Conservation (phyloP, 805 yeast species). For the Sporopachydermia quercuum region DNA sequence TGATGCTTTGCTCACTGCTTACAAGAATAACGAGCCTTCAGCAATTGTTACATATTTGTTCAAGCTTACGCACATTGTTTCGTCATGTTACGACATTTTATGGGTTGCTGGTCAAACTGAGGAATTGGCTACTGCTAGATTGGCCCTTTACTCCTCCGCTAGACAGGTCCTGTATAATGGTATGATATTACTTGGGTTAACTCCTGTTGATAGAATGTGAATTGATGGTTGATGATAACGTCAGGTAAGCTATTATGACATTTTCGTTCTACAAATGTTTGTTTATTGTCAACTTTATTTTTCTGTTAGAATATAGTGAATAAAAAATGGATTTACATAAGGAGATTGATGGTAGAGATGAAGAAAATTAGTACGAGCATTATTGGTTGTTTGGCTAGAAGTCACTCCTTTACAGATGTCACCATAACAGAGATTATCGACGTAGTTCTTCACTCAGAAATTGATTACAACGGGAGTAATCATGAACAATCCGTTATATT, state of each 20-base stretch:
- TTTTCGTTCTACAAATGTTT: slow-evolving; percentile 1
- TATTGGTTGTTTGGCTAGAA: no score
- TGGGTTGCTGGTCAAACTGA: slow-evolving; percentile 95
- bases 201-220: slow-evolving; percentile 98
- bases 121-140: slow-evolving; percentile 76
- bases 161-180: slow-evolving; percentile 84
- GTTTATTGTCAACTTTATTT: not conserved
- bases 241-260: not conserved
- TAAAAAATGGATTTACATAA: no score
- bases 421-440: no score
- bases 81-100: slow-evolving; percentile 87
- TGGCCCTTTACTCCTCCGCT: slow-evolving; percentile 82
- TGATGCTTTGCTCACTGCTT: slow-evolving; percentile 71
- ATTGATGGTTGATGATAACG: not conserved
- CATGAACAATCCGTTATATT: no score
- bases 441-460: no score
- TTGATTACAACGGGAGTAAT: no score
- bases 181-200: slow-evolving; percentile 76
- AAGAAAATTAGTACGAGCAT: no score
- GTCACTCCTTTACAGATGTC: no score
- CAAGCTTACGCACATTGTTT: slow-evolving; percentile 82
- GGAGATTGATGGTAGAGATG: no score
- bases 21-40: slow-evolving; percentile 79
- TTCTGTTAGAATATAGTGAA: not conserved
- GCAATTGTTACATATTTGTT: slow-evolving; percentile 89